A percentile compares a stretch with the other conserved stretches of the same genome.
phyloP scores from a whole-genome alignment of 495 filamentous ascomycete species.

The Penicillium herquei region DNA sequence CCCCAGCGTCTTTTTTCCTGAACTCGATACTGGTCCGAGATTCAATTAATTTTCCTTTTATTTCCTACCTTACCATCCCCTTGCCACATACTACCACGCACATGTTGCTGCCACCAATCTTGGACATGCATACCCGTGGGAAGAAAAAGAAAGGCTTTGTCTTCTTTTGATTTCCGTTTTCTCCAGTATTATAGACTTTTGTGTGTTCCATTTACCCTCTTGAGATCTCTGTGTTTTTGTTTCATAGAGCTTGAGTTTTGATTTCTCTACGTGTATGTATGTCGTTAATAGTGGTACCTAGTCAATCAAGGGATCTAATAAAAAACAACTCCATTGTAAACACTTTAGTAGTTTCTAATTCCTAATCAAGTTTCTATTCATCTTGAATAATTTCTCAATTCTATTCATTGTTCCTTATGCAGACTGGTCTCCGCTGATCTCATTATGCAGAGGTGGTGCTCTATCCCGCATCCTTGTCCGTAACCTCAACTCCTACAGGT shows the following conservation, averaged over 20 bases:
- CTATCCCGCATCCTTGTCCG: not conserved
- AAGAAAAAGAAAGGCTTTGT: conserved; percentile 22
- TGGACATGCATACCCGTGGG: conserved; percentile 32
- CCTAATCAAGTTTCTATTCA: not conserved
- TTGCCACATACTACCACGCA: conserved; percentile 29
- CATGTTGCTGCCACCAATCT: conserved; percentile 21
- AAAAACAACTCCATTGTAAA: conserved; percentile 4
- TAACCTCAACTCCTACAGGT: conserved; percentile 11
- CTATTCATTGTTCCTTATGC: not conserved
- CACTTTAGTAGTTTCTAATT: not conserved
- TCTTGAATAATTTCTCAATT: not conserved
- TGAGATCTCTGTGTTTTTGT: conserved; percentile 28
- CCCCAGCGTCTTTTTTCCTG: conserved; percentile 12
- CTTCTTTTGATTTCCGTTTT: conserved; percentile 25
- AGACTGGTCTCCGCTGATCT: no score
- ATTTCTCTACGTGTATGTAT: conserved; percentile 50
- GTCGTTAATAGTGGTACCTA: conserved; percentile 50
- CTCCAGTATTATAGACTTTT: conserved; percentile 47
- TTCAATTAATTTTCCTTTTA: conserved; percentile 29
- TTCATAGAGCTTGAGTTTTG: conserved; percentile 41
- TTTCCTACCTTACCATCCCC: conserved; percentile 18
- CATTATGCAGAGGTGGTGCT: no score
- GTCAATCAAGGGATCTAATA: conserved; percentile 38
- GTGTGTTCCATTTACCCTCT: conserved; percentile 35
- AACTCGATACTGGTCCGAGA: conserved; percentile 34